A percentile compares a stretch with the other conserved stretches of the same genome.
These are phyloP conservation scores for Onygenales sp. DNA, from an alignment of 2,329 filamentous ascomycete species.

Conservation along the genomic window DNA sequence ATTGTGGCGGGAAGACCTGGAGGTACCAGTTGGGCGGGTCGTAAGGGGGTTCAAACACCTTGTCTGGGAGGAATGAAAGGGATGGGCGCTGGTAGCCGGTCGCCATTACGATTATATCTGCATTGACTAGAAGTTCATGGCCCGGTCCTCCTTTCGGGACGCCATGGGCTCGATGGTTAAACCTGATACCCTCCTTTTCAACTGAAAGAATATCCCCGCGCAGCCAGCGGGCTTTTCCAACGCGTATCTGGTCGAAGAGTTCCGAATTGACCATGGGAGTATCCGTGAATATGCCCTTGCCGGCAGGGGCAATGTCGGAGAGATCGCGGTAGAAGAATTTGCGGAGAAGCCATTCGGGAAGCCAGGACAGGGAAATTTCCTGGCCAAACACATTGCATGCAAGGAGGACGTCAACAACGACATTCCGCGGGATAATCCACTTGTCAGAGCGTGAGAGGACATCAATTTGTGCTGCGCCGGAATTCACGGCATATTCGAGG, in stretches of 20 bases:
- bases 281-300: slow-evolving; percentile 68
- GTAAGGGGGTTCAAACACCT: slow-evolving; percentile 65
- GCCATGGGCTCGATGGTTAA: slow-evolving; percentile 62
- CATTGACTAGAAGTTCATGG: slow-evolving; percentile 53
- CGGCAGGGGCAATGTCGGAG: slow-evolving; percentile 58
- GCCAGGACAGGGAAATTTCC: slow-evolving; percentile 65
- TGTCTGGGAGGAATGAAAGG: slow-evolving; percentile 62
- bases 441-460: slow-evolving; percentile 72
- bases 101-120: slow-evolving; percentile 72
- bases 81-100: slow-evolving; percentile 70
- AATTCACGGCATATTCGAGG: slow-evolving; percentile 64
- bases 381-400: slow-evolving; percentile 70
- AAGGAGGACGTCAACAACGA: slow-evolving; percentile 62
- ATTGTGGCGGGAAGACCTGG: slow-evolving; percentile 69
- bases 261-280: slow-evolving; percentile 84
- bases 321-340: slow-evolving; percentile 79
- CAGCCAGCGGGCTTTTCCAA: slow-evolving; percentile 65
- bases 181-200: slow-evolving; percentile 52
- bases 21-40: slow-evolving; percentile 79
- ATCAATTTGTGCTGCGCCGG: slow-evolving; percentile 57
- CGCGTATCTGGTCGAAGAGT: slow-evolving; percentile 64
- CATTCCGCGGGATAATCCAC: slow-evolving; percentile 78
- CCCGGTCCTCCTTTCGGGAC: slow-evolving; percentile 71
- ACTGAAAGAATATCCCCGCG: slow-evolving; percentile 68
- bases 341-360: slow-evolving; percentile 65